Evolutionary conservation across 768 basidiomycete species (phyloP), one percentile per base, ranked within the genome.

Genomic region (Leccinum variicolor): DNA sequence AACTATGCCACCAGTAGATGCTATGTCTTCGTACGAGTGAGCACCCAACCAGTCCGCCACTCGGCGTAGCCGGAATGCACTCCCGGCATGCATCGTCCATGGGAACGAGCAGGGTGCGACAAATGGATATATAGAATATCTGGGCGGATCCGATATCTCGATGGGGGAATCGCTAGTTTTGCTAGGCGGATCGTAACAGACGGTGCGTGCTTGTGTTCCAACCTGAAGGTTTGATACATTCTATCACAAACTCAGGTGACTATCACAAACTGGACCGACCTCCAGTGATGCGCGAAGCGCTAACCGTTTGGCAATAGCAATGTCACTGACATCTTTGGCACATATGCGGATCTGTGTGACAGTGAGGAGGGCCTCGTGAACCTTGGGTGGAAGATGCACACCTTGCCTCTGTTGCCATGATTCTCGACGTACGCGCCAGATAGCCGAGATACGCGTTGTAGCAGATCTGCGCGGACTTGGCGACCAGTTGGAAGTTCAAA

Each of bases 121-220:
- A 64, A 89, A 89, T 0, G 90, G 90, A 68, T 84, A 92, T 39
- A 89, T 61, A n/a, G 86, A 80, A 66, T 88, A 90, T 17, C 66
- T 66, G 29, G 72, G 68, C 4, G 73, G 69, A 49, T 74, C 74
- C n/a, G 70, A 52, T 5, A 67, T 57, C n/a, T 66, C 63, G 39
- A 70, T 50, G 3, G 71, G 68, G 2, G 66, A 66, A 10, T 63
- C 59, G 21, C 52, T 66, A n/a, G 64, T 67, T 31, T 64, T 51
- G 11, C 59, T 56, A 21, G 72, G 72, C n/a, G 72, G 69, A 21
- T 74, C 61, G 62, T 74, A 70, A 54, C 68, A 71, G 52, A 71
- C 55, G 39, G 71, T 65, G 21, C 10, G 60, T 3, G 49, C 47
- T 31, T 48, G 58, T 17, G 53, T 47, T 41, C 61, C 66, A 41